Base-by-base conservation (phyloP, 495 filamentous ascomycete genomes). In the Lophiostoma macrostomum region DNA sequence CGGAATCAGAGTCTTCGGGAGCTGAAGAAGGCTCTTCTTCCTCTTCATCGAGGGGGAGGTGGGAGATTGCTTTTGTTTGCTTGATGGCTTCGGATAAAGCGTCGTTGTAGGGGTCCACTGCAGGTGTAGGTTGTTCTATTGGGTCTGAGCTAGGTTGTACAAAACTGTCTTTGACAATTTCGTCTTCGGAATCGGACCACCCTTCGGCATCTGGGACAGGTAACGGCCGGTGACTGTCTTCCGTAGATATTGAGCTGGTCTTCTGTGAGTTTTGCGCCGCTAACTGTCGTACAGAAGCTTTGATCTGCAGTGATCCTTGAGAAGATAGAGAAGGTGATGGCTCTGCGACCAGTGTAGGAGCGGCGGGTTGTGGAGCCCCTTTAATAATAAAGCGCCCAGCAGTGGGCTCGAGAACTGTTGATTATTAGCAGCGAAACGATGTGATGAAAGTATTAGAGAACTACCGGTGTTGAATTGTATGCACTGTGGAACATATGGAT, bases 401-500 rank as follows among this genome's bases (percentile, higher is more conserved):
- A 7, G 41, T 50, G 19, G 45, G 40, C 28, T 55, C 54, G 4
- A 53, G 23, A 0, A 64, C 31, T 10, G 11, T n/a, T n/a, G n/a
- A n/a, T n/a, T n/a, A n/a, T n/a, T n/a, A n/a, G n/a, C n/a, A n/a
- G n/a, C n/a, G n/a, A n/a, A n/a, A n/a, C n/a, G n/a, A n/a, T n/a
- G n/a, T n/a, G n/a, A n/a, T n/a, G n/a, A n/a, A n/a, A n/a, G n/a
- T n/a, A n/a, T n/a, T n/a, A n/a, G n/a, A n/a, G n/a, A n/a, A n/a
- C n/a, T n/a, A n/a, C n/a, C n/a, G n/a, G n/a, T 44, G 40, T 43
- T 37, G 8, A 49, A 58, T 12, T 49, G 47, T 28, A 93, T 80
- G 47, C 90, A 96, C 12, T 96, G 88, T 0, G 88, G 68, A 3
- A 87, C 81, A 62, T 90, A 98, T 2, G 73, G 69, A 43, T 93